phyloP scores from a whole-genome alignment of 768 basidiomycete species.

The Dentipellis sp. region DNA sequence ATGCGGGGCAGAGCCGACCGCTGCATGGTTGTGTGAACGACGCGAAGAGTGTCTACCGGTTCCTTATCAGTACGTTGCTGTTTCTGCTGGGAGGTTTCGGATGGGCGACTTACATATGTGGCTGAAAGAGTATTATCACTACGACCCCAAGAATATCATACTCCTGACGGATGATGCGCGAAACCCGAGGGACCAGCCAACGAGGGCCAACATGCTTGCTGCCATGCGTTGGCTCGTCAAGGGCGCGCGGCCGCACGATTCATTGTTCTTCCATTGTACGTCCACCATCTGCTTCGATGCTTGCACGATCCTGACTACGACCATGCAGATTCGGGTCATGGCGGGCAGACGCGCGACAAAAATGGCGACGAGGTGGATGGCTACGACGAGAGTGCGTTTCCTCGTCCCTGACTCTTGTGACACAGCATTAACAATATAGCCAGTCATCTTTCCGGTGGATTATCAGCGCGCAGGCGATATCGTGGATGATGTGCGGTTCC shows the following conservation, averaged over 20 bases:
- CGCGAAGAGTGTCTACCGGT: slow-evolving; percentile 33
- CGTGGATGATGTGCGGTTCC: slow-evolving; percentile 35
- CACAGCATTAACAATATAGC: background rate
- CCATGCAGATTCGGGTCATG: slow-evolving; percentile 33
- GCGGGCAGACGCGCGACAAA: slow-evolving; percentile 34
- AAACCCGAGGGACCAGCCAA: slow-evolving; percentile 31
- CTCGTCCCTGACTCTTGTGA: no score
- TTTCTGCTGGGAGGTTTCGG: no score
- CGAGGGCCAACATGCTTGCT: slow-evolving; percentile 35
- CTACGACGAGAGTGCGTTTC: slow-evolving; percentile 21
- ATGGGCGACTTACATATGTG: background rate
- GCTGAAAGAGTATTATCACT: slow-evolving; percentile 27
- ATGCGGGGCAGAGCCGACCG: slow-evolving; percentile 27
- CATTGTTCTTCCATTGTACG: slow-evolving; percentile 32
- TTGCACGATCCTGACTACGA: background rate
- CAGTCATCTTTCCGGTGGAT: slow-evolving; percentile 40
- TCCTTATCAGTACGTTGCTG: slow-evolving; percentile 22
- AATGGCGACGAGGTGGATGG: slow-evolving; percentile 34
- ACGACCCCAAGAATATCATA: slow-evolving; percentile 36
- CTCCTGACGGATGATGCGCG: slow-evolving; percentile 35
- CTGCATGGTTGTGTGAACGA: slow-evolving; percentile 43
- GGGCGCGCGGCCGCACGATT: slow-evolving; percentile 36
- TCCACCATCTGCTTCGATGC: background rate
- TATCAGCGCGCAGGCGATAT: slow-evolving; percentile 34
- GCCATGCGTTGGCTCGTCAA: slow-evolving; percentile 44